These are phyloP conservation scores for Leishmania braziliensis DNA, from an alignment of 208 protist species.

Conservation along the genomic window DNA sequence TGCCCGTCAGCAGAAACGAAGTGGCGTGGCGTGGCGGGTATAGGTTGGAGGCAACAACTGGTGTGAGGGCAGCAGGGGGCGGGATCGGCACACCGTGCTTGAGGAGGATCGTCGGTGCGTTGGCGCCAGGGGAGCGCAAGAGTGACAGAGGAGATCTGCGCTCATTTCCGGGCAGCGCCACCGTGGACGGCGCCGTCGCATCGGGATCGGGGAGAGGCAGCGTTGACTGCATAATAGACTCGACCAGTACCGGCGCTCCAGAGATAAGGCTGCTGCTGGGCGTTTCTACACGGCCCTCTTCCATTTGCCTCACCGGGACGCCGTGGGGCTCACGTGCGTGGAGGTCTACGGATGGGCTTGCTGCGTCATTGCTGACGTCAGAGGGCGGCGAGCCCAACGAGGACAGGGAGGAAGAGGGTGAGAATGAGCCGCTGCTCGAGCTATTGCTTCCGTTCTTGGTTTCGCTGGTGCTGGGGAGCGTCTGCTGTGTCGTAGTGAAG, in stretches of 20 bases:
- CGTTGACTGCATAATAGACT: background rate
- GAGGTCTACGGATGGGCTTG: no score
- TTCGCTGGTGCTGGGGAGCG: conserved; percentile 8
- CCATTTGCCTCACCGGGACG: background rate
- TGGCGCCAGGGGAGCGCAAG: background rate
- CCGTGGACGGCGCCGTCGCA: background rate
- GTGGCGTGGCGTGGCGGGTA: conserved; percentile 26
- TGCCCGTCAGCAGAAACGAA: conserved; percentile 1
- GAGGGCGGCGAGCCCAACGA: background rate
- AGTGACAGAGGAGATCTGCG: background rate
- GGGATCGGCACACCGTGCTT: conserved; percentile 2
- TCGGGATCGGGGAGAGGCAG: background rate
- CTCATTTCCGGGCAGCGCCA: background rate
- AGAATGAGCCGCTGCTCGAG: background rate
- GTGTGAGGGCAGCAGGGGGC: conserved; percentile 20
- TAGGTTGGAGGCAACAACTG: conserved; percentile 19
- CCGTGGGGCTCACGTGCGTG: background rate
- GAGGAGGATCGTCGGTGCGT: background rate
- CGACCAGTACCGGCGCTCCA: background rate
- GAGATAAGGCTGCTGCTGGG: background rate
- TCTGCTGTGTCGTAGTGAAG: conserved; percentile 9
- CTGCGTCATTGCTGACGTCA: background rate
- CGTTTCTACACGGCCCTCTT: background rate
- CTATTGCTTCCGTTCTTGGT: background rate
- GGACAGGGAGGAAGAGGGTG: background rate